A percentile compares a stretch with the other conserved stretches of the same genome.
These are phyloP conservation scores for Leccinellum luteum DNA, from an alignment of 768 basidiomycete genomes.

Conservation along the genomic window DNA sequence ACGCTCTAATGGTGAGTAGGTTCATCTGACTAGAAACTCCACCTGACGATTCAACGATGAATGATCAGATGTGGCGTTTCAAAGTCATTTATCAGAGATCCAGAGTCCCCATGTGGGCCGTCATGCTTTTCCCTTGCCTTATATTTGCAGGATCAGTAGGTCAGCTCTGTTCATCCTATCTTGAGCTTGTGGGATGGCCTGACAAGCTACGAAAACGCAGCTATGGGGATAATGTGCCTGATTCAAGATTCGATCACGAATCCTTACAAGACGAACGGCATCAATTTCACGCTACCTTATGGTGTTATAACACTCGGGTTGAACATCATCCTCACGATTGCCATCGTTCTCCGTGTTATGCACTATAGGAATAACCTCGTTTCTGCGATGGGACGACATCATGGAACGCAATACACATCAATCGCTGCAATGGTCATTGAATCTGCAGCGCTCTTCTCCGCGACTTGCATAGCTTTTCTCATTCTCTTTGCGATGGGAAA, in stretches of 20 bases:
- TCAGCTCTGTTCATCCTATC: neutral
- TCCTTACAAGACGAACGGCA: neutral
- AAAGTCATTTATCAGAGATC: neutral
- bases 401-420: neutral
- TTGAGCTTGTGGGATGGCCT: neutral
- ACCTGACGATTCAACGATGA: too few species aligned
- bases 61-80: neutral
- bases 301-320: neutral
- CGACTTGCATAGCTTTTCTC: neutral
- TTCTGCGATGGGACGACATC: neutral
- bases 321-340: neutral
- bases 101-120: neutral
- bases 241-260: neutral
- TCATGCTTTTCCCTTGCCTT: neutral
- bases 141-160: neutral
- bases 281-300: neutral
- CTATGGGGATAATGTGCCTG: neutral
- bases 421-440: neutral
- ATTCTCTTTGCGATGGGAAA: neutral
- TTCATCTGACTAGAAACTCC: too few species aligned
- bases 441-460: neutral
- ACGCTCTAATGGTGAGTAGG: neutral
- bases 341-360: neutral
- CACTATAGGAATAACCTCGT: neutral
- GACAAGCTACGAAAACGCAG: neutral